Percentiles rank a stretch among this genome's conserved stretches.
Conservation (phyloP, 768 basidiomycete species). For the Lyophyllum decastes region DNA sequence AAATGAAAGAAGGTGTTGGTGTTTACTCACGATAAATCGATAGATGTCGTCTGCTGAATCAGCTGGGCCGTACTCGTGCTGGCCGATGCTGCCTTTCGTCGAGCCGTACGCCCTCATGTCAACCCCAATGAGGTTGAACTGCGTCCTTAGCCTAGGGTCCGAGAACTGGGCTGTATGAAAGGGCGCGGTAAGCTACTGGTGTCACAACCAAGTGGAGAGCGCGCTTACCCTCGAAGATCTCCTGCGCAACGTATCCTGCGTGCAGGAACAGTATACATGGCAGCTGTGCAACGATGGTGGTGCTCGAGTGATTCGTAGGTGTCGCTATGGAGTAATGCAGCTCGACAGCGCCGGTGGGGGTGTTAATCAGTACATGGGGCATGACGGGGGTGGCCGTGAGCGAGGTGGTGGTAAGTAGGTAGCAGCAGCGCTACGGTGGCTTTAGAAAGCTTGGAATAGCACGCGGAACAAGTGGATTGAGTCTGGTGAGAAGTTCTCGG, state of each 20-base stretch:
- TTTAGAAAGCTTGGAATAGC: not conserved
- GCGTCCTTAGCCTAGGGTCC: conserved; percentile 23
- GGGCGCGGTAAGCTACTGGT: not conserved
- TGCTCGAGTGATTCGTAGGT: conserved; percentile 16
- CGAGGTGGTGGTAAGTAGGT: not conserved
- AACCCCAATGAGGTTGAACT: conserved; percentile 30
- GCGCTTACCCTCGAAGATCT: conserved; percentile 20
- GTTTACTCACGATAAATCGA: conserved; percentile 25
- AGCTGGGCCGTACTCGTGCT: conserved; percentile 16
- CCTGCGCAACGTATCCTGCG: conserved; percentile 20
- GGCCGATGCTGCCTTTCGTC: conserved; percentile 20
- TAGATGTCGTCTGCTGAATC: conserved; percentile 29
- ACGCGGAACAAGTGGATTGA: not conserved
- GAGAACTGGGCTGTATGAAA: conserved; percentile 21
- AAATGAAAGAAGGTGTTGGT: not conserved
- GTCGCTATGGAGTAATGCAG: conserved; percentile 21
- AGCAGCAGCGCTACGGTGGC: not conserved
- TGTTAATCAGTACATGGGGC: conserved; percentile 16
- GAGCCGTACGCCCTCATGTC: conserved; percentile 27
- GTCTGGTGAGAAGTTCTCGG: conserved; percentile 1
- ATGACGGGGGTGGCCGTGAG: conserved; percentile 5
- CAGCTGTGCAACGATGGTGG: conserved; percentile 15
- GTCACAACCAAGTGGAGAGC: not conserved
- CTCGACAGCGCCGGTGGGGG: conserved; percentile 18
- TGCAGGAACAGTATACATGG: conserved; percentile 24